Conservation (phyloP, 2,329 filamentous ascomycete species). For the Leptographium procerum region DNA sequence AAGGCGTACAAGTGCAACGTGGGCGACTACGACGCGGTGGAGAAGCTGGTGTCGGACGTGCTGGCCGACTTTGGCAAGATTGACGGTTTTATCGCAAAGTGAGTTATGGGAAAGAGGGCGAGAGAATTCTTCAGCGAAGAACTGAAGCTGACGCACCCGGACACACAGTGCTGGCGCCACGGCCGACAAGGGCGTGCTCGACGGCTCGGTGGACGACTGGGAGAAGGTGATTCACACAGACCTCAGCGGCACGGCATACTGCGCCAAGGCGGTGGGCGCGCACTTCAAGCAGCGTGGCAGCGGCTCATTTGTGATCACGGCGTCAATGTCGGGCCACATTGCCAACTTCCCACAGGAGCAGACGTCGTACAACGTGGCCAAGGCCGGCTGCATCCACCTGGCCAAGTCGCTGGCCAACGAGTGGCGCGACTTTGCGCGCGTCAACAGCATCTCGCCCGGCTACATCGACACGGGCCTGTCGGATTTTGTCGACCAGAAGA, state of each 20-base stretch:
- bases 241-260: slow-evolving; percentile 69
- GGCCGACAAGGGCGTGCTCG: slow-evolving; percentile 55
- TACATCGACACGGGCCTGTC: slow-evolving; percentile 68
- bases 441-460: slow-evolving; percentile 62
- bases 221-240: slow-evolving; percentile 59
- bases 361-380: slow-evolving; percentile 62
- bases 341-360: slow-evolving; percentile 69
- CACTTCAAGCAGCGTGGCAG: slow-evolving; percentile 50
- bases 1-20: slow-evolving; percentile 53
- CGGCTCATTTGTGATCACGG: slow-evolving; percentile 67
- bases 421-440: slow-evolving; percentile 64
- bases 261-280: slow-evolving; percentile 53
- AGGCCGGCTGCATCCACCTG: slow-evolving; percentile 50
- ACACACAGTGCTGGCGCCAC: slow-evolving; percentile 50
- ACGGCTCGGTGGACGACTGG: slow-evolving; percentile 53
- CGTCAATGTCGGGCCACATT: slow-evolving; percentile 68
- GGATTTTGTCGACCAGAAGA: slow-evolving; percentile 51
- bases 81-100: slow-evolving; percentile 71
- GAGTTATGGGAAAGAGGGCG: slow-evolving; percentile 28
- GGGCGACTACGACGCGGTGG: slow-evolving; percentile 38
- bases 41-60: slow-evolving; percentile 38
- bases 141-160: slow-evolving; percentile 43
- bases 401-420: slow-evolving; percentile 64
- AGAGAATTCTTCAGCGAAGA: no score
- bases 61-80: slow-evolving; percentile 60